phyloP scores from a whole-genome alignment of 768 basidiomycete species.

The Amanita exitialis region DNA sequence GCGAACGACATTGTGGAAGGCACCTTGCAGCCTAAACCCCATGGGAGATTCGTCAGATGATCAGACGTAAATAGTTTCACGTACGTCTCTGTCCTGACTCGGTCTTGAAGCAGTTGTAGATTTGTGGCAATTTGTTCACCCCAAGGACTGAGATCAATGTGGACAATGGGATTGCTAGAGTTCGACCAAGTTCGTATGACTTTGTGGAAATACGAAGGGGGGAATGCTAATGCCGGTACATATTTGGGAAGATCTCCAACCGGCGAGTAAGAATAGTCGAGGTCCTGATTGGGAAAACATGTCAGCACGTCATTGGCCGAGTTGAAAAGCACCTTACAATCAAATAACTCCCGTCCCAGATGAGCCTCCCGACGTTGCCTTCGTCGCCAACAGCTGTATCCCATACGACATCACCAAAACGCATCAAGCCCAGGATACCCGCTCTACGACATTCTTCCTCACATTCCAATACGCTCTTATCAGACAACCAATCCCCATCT shows the following conservation, averaged over 20 bases:
- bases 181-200: constrained; percentile 58
- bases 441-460: constrained; percentile 71
- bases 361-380: constrained; percentile 70
- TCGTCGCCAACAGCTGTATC: constrained; percentile 82
- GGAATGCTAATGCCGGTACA: constrained; percentile 69
- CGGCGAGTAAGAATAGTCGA: constrained; percentile 73
- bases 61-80: constrained; percentile 15
- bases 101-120: constrained; percentile 68
- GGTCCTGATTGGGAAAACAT: constrained; percentile 39
- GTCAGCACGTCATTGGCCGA: constrained; percentile 6
- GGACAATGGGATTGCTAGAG: constrained; percentile 50
- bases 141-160: constrained; percentile 73
- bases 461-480: constrained; percentile 71
- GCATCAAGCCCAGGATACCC: constrained; percentile 50
- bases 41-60: constrained; percentile 5
- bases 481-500: constrained; percentile 81
- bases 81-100: constrained; percentile 73
- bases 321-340: constrained; percentile 44
- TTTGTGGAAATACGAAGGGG: constrained; percentile 85
- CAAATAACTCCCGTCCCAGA: constrained; percentile 87
- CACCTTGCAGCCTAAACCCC: constrained; percentile 61
- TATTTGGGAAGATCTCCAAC: constrained; percentile 75
- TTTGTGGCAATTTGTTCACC: constrained; percentile 67
- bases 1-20: constrained; percentile 70
- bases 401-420: constrained; percentile 80